These are phyloP conservation scores for Serendipita vermifera DNA, from an alignment of 768 basidiomycete species.

Conservation along the genomic window DNA sequence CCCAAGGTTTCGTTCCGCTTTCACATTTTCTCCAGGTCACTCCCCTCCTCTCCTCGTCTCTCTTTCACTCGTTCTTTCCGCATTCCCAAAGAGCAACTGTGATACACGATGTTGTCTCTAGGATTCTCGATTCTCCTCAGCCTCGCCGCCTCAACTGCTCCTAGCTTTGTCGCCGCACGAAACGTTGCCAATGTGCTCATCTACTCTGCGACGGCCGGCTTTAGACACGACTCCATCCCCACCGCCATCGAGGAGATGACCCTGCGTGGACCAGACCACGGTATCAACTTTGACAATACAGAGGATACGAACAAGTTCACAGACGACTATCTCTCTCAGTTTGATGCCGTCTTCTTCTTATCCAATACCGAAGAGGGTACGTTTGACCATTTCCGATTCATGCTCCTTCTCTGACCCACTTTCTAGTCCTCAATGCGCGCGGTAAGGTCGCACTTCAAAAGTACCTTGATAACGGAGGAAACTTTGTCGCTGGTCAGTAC, in stretches of 20 bases:
- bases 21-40: too few relatives aligned
- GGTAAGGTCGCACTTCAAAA: conserved; percentile 49
- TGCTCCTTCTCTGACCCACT: too few relatives aligned
- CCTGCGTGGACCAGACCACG: conserved; percentile 30
- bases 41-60: too few relatives aligned
- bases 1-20: too few relatives aligned
- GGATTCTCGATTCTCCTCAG: too few relatives aligned
- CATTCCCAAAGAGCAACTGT: too few relatives aligned
- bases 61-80: too few relatives aligned
- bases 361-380: conserved; percentile 55
- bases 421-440: conserved; percentile 42
- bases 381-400: too few relatives aligned
- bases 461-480: conserved; percentile 55
- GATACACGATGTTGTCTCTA: too few relatives aligned
- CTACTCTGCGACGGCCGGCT: conserved; percentile 48
- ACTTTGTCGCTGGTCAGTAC: conserved; percentile 57
- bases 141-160: too few relatives aligned
- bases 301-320: conserved; percentile 49
- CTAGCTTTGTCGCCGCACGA: too few relatives aligned
- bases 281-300: conserved; percentile 46
- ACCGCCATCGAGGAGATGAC: conserved; percentile 48
- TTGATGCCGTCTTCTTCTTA: conserved; percentile 57
- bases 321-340: conserved; percentile 37
- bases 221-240: conserved; percentile 64
- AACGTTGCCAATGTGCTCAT: too few relatives aligned